Conservation (phyloP, 2,329 filamentous ascomycete genomes). For the Pleurostoma richardsiae region DNA sequence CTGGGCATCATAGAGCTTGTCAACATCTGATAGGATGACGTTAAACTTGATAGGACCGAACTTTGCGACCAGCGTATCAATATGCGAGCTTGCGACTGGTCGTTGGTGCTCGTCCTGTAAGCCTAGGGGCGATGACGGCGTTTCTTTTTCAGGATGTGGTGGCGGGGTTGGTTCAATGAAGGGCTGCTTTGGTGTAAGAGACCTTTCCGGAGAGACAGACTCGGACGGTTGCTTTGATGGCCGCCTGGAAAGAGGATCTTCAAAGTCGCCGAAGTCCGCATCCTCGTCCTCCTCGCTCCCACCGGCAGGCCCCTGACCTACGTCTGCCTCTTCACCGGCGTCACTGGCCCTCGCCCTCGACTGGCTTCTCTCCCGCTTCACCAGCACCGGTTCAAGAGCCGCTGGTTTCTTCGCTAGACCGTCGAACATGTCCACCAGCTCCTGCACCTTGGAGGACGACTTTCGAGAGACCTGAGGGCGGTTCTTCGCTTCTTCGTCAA, state of each 20-base stretch:
- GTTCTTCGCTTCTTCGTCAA: conserved; percentile 32
- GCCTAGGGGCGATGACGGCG: neutral
- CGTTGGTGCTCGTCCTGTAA: neutral
- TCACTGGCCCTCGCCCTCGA: neutral
- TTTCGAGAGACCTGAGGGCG: conserved; percentile 19
- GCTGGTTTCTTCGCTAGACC: conserved; percentile 26
- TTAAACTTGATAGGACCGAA: conserved; percentile 20
- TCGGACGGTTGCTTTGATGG: conserved; percentile 5
- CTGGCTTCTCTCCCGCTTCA: neutral
- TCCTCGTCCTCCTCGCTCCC: conserved; percentile 6
- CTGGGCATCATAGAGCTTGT: conserved; percentile 29
- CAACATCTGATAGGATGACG: conserved; percentile 12
- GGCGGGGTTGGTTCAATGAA: neutral
- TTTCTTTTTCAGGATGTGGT: neutral
- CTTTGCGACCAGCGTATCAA: conserved; percentile 10
- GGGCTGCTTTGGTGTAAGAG: neutral
- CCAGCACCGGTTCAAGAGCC: conserved; percentile 17
- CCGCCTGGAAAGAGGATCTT: conserved; percentile 15
- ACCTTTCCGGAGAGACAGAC: neutral
- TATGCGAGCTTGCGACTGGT: too few species aligned
- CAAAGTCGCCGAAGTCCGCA: conserved; percentile 22
- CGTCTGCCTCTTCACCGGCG: conserved; percentile 3
- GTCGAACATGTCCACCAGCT: conserved; percentile 46
- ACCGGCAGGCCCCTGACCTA: conserved; percentile 5
- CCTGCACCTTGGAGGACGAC: conserved; percentile 39